These are phyloP conservation scores for Blastobotrys chiropterorum DNA, from an alignment of 805 yeast genomes.

Conservation along the genomic window DNA sequence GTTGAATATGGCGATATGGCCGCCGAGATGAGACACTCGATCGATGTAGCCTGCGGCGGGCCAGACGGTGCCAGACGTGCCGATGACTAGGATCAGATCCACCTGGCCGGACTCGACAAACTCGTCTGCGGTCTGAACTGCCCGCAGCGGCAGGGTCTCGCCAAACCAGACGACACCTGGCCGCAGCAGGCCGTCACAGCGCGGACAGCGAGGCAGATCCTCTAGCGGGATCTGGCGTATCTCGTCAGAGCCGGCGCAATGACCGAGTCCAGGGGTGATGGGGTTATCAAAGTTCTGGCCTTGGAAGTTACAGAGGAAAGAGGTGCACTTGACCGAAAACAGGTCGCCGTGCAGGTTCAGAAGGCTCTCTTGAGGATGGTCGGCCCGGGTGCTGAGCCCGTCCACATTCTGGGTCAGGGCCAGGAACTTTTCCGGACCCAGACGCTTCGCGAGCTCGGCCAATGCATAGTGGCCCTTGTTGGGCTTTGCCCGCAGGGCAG, in stretches of 20 bases:
- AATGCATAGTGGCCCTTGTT: constrained; percentile 69
- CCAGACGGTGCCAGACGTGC: constrained; percentile 81
- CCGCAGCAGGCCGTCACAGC: constrained; percentile 62
- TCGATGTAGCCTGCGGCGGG: constrained; percentile 92
- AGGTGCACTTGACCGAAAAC: constrained; percentile 68
- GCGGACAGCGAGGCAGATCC: constrained; percentile 72
- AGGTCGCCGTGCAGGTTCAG: constrained; percentile 76
- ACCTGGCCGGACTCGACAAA: constrained; percentile 53
- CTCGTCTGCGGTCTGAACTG: constrained; percentile 62
- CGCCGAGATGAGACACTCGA: constrained; percentile 63
- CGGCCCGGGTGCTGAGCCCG: constrained; percentile 62
- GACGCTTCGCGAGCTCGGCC: constrained; percentile 49
- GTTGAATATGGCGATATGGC: constrained; percentile 79
- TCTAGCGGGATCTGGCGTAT: constrained; percentile 39
- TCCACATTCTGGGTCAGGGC: constrained; percentile 84
- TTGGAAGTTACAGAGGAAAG: constrained; percentile 60
- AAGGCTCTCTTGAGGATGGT: constrained; percentile 47
- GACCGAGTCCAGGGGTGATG: constrained; percentile 47
- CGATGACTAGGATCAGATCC: constrained; percentile 75
- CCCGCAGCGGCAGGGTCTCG: constrained; percentile 66
- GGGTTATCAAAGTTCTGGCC: constrained; percentile 55
- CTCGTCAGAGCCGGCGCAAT: constrained; percentile 11
- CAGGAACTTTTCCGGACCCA: constrained; percentile 39
- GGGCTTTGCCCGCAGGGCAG: constrained; percentile 63
- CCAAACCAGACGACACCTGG: constrained; percentile 97